Conservation (phyloP, 352 stramenopile genomes). For the Phytopythium oedochilum region DNA sequence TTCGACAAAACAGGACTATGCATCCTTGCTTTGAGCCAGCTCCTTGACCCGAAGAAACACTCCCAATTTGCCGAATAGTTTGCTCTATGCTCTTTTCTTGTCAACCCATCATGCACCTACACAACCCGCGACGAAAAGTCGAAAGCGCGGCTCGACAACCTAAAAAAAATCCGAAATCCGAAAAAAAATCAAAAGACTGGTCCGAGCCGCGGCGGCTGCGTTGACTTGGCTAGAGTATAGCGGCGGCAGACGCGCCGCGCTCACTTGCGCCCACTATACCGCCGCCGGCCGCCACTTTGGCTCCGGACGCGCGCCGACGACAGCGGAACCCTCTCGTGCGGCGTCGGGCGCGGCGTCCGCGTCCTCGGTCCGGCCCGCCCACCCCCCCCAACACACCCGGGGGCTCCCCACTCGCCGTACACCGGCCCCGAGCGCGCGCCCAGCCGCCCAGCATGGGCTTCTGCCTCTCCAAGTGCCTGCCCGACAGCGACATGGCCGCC, state of each 20-base stretch:
- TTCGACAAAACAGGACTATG: too few species aligned
- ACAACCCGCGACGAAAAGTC: not conserved
- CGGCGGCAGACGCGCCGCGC: not conserved
- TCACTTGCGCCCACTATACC: conserved; percentile 3
- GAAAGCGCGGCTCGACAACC: not conserved
- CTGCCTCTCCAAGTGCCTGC: conserved; percentile 83
- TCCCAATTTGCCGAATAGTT: too few species aligned
- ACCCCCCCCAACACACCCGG: too few species aligned
- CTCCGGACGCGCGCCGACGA: conserved; percentile 4
- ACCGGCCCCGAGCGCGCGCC: not conserved
- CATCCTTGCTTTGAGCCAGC: too few species aligned
- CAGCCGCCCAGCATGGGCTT: conserved; percentile 77
- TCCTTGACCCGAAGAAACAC: too few species aligned
- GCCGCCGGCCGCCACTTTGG: too few species aligned
- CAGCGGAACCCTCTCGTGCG: not conserved
- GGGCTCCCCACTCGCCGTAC: not conserved
- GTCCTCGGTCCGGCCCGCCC: not conserved
- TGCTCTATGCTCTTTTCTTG: too few species aligned
- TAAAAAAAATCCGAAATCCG: too few species aligned
- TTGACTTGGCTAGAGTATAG: not conserved
- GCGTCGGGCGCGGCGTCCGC: not conserved
- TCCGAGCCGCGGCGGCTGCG: not conserved
- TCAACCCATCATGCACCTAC: too few species aligned
- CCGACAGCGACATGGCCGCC: conserved; percentile 77
- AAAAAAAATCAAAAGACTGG: not conserved